These are phyloP conservation scores for Chytridium lagenaria DNA, from an alignment of 371 early-diverging fungal genomes.

Conservation along the genomic window DNA sequence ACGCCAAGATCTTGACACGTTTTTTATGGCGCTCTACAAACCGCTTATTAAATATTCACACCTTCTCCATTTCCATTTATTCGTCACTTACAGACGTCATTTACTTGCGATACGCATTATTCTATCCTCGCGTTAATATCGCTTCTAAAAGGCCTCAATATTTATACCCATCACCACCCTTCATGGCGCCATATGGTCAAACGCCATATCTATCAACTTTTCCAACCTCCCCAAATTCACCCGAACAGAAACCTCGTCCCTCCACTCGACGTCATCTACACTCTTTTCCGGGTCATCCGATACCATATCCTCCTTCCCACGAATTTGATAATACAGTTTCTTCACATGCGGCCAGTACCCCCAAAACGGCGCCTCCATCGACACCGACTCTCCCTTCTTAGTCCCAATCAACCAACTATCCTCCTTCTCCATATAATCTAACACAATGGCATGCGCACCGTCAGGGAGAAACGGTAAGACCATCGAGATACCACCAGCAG, in stretches of 20 bases:
- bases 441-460: slow-evolving; percentile 43
- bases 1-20: no score
- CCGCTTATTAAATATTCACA: no score
- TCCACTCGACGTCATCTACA: slow-evolving; percentile 31
- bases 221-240: slow-evolving; percentile 29
- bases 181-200: slow-evolving; percentile 34
- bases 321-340: slow-evolving; percentile 45
- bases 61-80: no score
- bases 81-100: no score
- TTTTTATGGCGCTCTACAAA: no score
- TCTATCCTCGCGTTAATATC: no score
- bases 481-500: slow-evolving; percentile 44
- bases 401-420: slow-evolving; percentile 30
- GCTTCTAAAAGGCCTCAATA: no score
- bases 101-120: no score
- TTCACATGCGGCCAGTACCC: slow-evolving; percentile 43
- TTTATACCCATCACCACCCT: neutral
- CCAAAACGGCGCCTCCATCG: slow-evolving; percentile 50
- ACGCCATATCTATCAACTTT: slow-evolving; percentile 29
- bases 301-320: slow-evolving; percentile 18
- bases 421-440: slow-evolving; percentile 41
- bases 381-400: slow-evolving; percentile 23
- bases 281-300: slow-evolving; percentile 31
- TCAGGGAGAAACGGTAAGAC: slow-evolving; percentile 45
- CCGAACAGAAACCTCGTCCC: slow-evolving; percentile 29